These are phyloP conservation scores for Vigna trinervia DNA, from an alignment of 306 rosid species.

Conservation along the genomic window DNA sequence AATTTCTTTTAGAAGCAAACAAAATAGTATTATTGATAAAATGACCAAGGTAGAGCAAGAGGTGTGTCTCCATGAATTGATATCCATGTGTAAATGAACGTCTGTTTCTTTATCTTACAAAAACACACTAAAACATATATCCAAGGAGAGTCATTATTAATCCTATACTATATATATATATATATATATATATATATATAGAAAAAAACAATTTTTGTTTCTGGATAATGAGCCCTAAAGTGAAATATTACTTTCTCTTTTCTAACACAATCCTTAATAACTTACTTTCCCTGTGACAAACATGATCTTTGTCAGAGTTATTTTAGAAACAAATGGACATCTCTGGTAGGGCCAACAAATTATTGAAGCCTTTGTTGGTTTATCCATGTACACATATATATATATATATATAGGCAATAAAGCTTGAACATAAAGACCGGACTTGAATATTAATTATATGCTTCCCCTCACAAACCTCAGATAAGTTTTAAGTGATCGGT, in stretches of 20 bases:
- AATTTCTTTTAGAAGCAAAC: too few species aligned
- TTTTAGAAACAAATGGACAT: not conserved
- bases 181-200: too few species aligned
- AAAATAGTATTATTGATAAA: too few species aligned
- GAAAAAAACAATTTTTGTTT: not conserved
- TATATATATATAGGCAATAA: not conserved
- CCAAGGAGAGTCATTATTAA: not conserved
- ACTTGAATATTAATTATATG: not conserved
- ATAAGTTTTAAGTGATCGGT: not conserved
- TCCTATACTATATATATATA: not conserved
- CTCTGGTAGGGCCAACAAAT: not conserved
- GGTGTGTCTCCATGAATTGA: not conserved
- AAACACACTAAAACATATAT: not conserved
- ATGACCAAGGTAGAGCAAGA: too few species aligned
- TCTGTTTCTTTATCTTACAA: not conserved
- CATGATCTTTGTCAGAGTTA: not conserved
- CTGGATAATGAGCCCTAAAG: not conserved
- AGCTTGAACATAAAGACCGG: slow-evolving; percentile 2
- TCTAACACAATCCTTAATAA: not conserved
- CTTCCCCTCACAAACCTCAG: not conserved
- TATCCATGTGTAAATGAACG: not conserved
- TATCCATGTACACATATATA: not conserved
- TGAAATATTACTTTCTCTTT: not conserved
- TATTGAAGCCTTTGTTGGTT: slow-evolving; percentile 22
- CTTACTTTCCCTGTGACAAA: not conserved